phyloP scores from a whole-genome alignment of 129 eudicot species.

The Erigeron canadensis region DNA sequence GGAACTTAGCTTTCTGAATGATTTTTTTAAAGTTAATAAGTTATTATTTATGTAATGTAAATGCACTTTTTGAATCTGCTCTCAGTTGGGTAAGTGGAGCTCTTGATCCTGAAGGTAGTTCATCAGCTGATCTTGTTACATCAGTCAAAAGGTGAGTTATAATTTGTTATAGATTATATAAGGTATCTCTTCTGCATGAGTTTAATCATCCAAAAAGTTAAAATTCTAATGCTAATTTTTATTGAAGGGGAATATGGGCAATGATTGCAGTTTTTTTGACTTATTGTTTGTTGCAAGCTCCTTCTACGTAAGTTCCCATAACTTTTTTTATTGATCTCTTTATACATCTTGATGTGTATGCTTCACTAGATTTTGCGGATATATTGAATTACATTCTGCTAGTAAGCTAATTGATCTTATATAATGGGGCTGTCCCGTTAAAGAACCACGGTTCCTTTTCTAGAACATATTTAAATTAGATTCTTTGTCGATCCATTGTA shows the following conservation, averaged over 20 bases:
- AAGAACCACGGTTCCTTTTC: no score
- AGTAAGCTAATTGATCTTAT: no score
- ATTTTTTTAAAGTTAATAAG: not conserved
- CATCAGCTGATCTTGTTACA: slow-evolving; percentile 54
- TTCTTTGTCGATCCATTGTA: not conserved
- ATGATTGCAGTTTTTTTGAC: slow-evolving; percentile 91
- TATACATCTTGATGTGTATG: not conserved
- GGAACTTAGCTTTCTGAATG: slow-evolving; percentile 2
- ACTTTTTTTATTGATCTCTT: not conserved
- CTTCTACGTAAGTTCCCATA: slow-evolving; percentile 79
- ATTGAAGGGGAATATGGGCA: slow-evolving; percentile 94
- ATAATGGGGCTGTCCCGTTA: no score
- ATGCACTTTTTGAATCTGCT: slow-evolving; percentile 24
- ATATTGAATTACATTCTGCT: not conserved
- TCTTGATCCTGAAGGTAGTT: slow-evolving; percentile 69
- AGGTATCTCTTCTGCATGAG: slow-evolving; percentile 5
- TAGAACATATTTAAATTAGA: not conserved
- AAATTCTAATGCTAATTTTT: slow-evolving; percentile 16
- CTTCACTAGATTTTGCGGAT: not conserved
- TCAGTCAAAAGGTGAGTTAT: slow-evolving; percentile 70
- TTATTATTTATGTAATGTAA: not conserved
- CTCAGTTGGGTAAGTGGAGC: slow-evolving; percentile 97
- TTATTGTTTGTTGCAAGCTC: slow-evolving; percentile 96
- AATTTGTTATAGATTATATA: not conserved
- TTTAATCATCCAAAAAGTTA: not conserved